phyloP scores from a whole-genome alignment of 2,329 filamentous ascomycete species.

The Furcasterigmium furcatum region DNA sequence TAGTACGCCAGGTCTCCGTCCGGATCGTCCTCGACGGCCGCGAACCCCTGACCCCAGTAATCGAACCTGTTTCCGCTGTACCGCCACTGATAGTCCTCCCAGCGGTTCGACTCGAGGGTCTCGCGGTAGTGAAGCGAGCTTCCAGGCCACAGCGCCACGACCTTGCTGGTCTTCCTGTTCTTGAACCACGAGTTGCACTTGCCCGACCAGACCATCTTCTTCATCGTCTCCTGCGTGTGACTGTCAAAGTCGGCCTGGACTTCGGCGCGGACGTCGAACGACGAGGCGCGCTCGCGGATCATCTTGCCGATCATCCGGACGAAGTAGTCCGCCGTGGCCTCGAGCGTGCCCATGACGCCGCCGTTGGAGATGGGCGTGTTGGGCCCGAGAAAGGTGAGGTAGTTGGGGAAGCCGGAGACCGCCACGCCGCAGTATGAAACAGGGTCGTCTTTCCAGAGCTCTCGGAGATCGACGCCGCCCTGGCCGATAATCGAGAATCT shows the following conservation, averaged over 20 bases:
- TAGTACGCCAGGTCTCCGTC: background rate
- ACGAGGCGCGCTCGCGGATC: background rate
- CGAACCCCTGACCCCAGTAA: background rate
- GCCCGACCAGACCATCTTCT: conserved; percentile 43
- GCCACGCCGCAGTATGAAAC: conserved; percentile 26
- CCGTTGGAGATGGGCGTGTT: conserved; percentile 35
- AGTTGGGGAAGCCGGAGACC: conserved; percentile 20
- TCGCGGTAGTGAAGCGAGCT: conserved; percentile 38
- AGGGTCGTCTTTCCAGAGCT: conserved; percentile 20
- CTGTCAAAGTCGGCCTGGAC: conserved; percentile 34
- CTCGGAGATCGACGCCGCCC: conserved; percentile 20
- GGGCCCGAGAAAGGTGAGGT: conserved; percentile 31
- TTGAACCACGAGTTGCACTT: conserved; percentile 52
- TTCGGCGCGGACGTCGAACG: background rate
- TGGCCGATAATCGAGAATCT: conserved; percentile 43
- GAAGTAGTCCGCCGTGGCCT: conserved; percentile 39
- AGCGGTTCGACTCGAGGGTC: conserved; percentile 35
- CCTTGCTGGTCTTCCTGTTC: conserved; percentile 22
- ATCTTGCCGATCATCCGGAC: background rate
- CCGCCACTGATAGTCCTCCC: conserved; percentile 37
- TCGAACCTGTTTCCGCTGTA: background rate
- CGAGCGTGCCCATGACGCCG: conserved; percentile 35
- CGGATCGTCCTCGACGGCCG: background rate
- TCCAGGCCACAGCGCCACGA: conserved; percentile 42
- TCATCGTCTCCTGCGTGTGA: conserved; percentile 45